phyloP scores from a whole-genome alignment of 768 basidiomycete species.

The Rubroboletus satanas region DNA sequence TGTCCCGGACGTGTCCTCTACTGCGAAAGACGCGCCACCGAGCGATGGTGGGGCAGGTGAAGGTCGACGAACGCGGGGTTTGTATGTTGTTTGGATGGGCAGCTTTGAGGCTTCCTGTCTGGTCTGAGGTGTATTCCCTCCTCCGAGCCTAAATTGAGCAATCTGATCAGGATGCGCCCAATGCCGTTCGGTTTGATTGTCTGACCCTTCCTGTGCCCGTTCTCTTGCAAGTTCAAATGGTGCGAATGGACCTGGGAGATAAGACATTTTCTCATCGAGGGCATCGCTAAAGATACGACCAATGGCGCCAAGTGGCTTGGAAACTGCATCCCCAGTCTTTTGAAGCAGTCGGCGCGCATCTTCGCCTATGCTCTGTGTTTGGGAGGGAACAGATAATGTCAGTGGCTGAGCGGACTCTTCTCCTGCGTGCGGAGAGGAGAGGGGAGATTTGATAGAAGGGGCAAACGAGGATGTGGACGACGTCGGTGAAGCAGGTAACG shows the following conservation, averaged over 20 bases:
- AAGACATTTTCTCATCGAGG: constrained; percentile 63
- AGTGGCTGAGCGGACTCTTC: constrained; percentile 88
- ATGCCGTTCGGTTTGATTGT: constrained; percentile 32
- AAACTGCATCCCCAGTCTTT: constrained; percentile 87
- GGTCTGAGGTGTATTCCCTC: constrained; percentile 32
- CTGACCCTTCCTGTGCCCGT: constrained; percentile 37
- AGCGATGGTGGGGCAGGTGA: constrained; percentile 38
- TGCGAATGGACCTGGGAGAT: constrained; percentile 66
- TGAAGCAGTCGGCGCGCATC: constrained; percentile 83
- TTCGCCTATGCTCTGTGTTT: constrained; percentile 37
- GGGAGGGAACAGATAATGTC: constrained; percentile 50
- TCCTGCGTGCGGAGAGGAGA: constrained; percentile 57
- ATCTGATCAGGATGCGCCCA: constrained; percentile 40
- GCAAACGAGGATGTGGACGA: constrained; percentile 37
- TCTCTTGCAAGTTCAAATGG: constrained; percentile 63
- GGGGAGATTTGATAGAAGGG: constrained; percentile 31
- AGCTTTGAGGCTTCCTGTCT: constrained; percentile 27
- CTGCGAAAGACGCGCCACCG: constrained; percentile 18
- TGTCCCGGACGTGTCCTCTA: constrained; percentile 46
- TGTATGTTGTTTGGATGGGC: constrained; percentile 64
- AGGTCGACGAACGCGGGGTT: constrained; percentile 61
- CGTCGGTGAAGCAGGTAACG: constrained; percentile 30
- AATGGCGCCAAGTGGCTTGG: constrained; percentile 86
- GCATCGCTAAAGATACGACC: constrained; percentile 85
- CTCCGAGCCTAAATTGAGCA: constrained; percentile 23